Percentiles rank a stretch among this genome's conserved stretches.
phyloP scores from a whole-genome alignment of 257 asterid species.

The Striga asiatica region DNA sequence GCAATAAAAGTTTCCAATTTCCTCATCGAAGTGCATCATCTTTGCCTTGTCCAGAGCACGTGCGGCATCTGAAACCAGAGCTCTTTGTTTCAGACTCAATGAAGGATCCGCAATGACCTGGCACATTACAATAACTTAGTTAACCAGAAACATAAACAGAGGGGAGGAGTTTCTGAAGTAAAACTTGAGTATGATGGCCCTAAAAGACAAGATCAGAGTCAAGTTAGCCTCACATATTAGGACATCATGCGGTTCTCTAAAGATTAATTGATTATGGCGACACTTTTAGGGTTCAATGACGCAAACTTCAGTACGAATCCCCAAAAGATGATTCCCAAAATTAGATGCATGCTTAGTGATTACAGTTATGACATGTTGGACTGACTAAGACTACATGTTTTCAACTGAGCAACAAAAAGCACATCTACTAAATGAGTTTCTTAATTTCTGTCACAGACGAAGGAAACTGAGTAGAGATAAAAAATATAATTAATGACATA shows the following conservation, averaged over 20 bases:
- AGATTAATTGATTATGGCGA: neutral
- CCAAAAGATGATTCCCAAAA: too few species aligned
- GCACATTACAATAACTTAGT: slow-evolving; percentile 11
- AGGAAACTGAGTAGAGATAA: neutral
- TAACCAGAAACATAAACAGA: neutral
- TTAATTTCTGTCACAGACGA: neutral
- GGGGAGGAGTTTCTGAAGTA: too few species aligned
- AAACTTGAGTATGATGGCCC: neutral
- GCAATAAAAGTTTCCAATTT: slow-evolving; percentile 94
- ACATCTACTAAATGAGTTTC: neutral
- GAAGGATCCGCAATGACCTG: slow-evolving; percentile 94
- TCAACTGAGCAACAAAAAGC: neutral
- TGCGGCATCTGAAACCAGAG: slow-evolving; percentile 87
- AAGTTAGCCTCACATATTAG: neutral
- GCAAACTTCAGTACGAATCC: too few species aligned
- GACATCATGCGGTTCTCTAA: neutral
- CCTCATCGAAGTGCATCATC: slow-evolving; percentile 99
- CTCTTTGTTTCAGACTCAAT: slow-evolving; percentile 82
- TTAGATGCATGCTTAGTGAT: too few species aligned
- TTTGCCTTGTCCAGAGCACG: slow-evolving; percentile 96
- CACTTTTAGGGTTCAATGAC: neutral
- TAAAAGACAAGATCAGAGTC: neutral
- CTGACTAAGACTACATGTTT: too few species aligned
- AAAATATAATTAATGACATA: neutral
- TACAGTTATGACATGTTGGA: too few species aligned